Conservation (phyloP, 75 land plant species). For the Selaginella tamariscina region DNA sequence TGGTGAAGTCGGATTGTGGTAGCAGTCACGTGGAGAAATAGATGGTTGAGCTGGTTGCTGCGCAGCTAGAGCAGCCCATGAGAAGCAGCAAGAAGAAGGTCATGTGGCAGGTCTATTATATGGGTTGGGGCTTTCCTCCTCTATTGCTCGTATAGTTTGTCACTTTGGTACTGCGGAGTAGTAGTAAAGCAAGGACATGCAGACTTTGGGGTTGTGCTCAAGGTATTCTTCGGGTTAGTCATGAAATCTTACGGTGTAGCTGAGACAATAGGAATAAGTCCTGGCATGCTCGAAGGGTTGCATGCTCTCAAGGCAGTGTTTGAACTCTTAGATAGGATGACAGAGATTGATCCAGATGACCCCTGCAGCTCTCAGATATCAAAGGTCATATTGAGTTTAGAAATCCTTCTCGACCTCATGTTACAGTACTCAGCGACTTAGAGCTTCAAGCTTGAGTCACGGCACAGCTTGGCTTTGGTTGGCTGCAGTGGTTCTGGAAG, state of each 20-base stretch:
- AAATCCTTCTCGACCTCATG: too few species aligned
- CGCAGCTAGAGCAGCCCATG: neutral
- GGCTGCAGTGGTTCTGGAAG: constrained; percentile 53
- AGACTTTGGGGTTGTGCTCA: neutral
- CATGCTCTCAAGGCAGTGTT: constrained; percentile 8
- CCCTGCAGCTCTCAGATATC: too few species aligned
- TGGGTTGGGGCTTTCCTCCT: neutral
- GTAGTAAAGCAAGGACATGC: neutral
- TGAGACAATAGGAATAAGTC: neutral
- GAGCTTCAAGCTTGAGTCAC: too few species aligned
- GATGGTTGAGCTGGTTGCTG: neutral
- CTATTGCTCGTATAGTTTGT: neutral
- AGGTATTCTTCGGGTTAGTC: neutral
- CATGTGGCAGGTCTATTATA: neutral
- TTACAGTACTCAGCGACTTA: too few species aligned
- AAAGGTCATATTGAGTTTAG: too few species aligned
- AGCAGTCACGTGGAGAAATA: constrained; percentile 17
- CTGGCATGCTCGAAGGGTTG: neutral
- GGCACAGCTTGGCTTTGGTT: constrained; percentile 33
- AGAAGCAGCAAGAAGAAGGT: neutral
- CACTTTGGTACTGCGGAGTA: neutral
- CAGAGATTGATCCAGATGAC: constrained; percentile 12
- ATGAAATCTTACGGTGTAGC: neutral
- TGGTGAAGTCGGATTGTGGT: constrained; percentile 26
- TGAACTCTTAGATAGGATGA: neutral